Conservation (phyloP, 495 filamentous ascomycete genomes). For the Penicillium flavigenum region DNA sequence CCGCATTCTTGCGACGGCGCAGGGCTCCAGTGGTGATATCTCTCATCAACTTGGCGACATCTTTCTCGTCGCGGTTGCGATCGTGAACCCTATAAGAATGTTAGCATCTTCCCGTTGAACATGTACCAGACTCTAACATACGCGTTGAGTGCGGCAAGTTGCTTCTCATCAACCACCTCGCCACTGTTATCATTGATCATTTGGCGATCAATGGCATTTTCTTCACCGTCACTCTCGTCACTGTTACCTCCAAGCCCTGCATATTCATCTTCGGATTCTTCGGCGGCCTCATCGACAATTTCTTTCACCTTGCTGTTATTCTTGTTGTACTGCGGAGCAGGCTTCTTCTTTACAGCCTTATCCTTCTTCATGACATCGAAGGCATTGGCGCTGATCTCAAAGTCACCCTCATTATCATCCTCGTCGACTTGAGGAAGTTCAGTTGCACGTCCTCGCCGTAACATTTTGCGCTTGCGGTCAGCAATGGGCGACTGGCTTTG, state of each 20-base stretch:
- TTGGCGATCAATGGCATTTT: constrained; percentile 66
- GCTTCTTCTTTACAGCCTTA: constrained; percentile 50
- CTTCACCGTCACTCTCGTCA: constrained; percentile 78
- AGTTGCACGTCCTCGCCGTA: constrained; percentile 45
- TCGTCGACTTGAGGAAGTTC: constrained; percentile 45
- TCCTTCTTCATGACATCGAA: constrained; percentile 77
- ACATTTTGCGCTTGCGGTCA: constrained; percentile 58
- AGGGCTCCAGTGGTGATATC: constrained; percentile 87
- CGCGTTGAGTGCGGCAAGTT: constrained; percentile 85
- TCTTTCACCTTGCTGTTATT: constrained; percentile 84
- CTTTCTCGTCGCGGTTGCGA: constrained; percentile 61
- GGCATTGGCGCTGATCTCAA: constrained; percentile 52
- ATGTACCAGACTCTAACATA: constrained; percentile 49
- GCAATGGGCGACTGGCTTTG: constrained; percentile 60
- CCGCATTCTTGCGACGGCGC: constrained; percentile 71
- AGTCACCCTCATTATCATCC: constrained; percentile 33
- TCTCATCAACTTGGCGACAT: constrained; percentile 83
- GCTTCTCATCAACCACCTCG: constrained; percentile 71
- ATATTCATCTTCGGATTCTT: constrained; percentile 98
- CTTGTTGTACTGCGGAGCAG: constrained; percentile 64
- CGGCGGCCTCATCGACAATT: constrained; percentile 89
- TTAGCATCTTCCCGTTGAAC: constrained; percentile 16
- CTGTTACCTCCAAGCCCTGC: constrained; percentile 88
- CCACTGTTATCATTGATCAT: constrained; percentile 89
- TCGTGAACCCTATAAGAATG: constrained; percentile 36